Base-by-base conservation (phyloP, 768 basidiomycete genomes). In the Rhizopogon salebrosus region DNA sequence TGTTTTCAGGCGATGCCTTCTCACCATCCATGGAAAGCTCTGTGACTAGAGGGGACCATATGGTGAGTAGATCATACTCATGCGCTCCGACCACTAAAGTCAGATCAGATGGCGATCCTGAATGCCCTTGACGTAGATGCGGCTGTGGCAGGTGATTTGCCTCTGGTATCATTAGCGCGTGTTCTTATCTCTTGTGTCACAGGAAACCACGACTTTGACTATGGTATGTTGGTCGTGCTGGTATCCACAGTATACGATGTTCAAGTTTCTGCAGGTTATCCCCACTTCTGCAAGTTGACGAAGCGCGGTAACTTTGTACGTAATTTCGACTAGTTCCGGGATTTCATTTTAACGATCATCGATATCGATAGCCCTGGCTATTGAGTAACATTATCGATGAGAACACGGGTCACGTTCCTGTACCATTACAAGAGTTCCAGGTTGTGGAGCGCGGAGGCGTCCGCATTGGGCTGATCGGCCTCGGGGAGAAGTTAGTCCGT, bases 161-260 rank as follows among this genome's bases (percentile, higher is more conserved):
- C 6, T 51, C 29, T 37, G 13, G 13, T 22, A 26, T 16, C 6
- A 34, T 34, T 34, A 11, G 31, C 11, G 13, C 31, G 11, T 34
- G 11, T 31, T 31, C 31, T 34, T 10, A 31, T 31, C 9, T 34
- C 11, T 34, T 11, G 31, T 34, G 10, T 34, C 50, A 13, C 54
- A 91, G 90, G 92, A 4, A 95, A 97, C 63, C 93, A 97, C 57
- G 93, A 95, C 59, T 94, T 94, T 67, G 93, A 95, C 68, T 91
- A 89, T 58, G 89, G 88, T 87, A 53, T 41, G 70, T 5, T 20
- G n/a, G 8, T 49, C n/a, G 0, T 31, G 31, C 31, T 27, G 27
- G 29, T 50, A 36, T 46, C n/a, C 14, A 8, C 49, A 22, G 29
- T 45, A 37, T 56, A 20, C 7, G 23, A 4, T 20, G 16, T 7